A percentile compares a stretch with the other conserved stretches of the same genome.
Conservation (phyloP, 352 stramenopile species). For the Hyaloperonospora brassicae region DNA sequence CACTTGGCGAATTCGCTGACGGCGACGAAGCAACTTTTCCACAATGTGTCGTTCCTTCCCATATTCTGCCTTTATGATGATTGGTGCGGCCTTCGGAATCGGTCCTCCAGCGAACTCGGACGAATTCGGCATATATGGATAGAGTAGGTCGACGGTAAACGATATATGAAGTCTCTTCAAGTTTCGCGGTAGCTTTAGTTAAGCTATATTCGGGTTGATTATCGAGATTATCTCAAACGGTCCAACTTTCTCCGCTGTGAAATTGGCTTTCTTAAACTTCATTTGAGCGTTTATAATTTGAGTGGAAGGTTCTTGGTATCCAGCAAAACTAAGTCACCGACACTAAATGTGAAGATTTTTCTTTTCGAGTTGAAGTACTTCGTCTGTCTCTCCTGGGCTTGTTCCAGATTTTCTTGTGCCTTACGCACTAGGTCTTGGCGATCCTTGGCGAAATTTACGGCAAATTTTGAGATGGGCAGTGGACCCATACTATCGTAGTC, state of each 20-base stretch:
- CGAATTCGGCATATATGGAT: not conserved
- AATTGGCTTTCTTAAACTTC: not conserved
- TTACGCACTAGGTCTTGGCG: conserved; percentile 11
- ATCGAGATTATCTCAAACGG: conserved; percentile 3
- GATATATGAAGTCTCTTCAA: too few relatives aligned
- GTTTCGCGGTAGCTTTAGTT: not conserved
- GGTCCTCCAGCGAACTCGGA: conserved; percentile 2
- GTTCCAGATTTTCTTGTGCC: conserved; percentile 4
- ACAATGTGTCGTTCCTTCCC: conserved; percentile 1
- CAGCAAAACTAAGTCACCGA: conserved; percentile 8
- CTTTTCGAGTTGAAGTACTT: conserved; percentile 12
- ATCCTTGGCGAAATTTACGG: conserved; percentile 6
- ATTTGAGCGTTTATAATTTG: conserved; percentile 1
- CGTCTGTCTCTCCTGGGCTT: conserved; percentile 10
- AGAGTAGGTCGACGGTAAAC: too few relatives aligned
- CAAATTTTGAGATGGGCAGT: conserved; percentile 2
- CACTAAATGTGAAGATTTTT: conserved; percentile 10
- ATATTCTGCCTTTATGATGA: not conserved
- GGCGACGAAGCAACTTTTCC: conserved; percentile 1
- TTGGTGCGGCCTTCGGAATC: conserved; percentile 1
- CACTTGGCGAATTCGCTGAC: conserved; percentile 1
- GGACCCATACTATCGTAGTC: not conserved
- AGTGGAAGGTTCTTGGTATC: conserved; percentile 4
- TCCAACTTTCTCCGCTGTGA: not conserved
- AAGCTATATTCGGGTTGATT: conserved; percentile 3